phyloP scores from a whole-genome alignment of 2,329 filamentous ascomycete genomes.

The Fusarium solani-melongenae region DNA sequence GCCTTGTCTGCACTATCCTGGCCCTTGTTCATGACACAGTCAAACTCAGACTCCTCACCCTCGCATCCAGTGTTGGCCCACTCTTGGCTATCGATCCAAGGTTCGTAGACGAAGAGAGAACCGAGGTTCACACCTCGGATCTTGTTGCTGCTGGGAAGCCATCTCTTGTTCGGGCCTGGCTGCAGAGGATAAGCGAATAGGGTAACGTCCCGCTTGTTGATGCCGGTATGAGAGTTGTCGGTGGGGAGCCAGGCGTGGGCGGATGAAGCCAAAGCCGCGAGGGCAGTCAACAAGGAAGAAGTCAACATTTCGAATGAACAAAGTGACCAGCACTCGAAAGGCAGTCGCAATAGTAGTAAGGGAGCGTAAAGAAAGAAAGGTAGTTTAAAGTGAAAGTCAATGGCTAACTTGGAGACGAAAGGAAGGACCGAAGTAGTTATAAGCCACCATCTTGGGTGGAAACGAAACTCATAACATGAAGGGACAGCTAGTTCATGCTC shows the following conservation, averaged over 20 bases:
- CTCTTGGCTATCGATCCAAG: constrained; percentile 60
- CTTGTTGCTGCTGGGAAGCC: constrained; percentile 45
- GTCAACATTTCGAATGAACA: constrained; percentile 17
- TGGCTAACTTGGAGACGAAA: not conserved
- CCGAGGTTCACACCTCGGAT: constrained; percentile 68
- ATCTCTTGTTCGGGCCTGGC: constrained; percentile 11
- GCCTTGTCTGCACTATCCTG: constrained; percentile 58
- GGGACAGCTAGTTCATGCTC: constrained; percentile 6
- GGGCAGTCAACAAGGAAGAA: constrained; percentile 9
- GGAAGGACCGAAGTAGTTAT: not conserved
- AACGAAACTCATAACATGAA: not conserved
- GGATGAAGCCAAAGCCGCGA: constrained; percentile 25
- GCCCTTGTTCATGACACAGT: constrained; percentile 62
- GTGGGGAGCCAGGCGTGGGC: constrained; percentile 36
- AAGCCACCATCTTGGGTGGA: not conserved
- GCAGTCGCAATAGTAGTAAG: not conserved
- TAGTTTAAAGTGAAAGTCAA: not conserved
- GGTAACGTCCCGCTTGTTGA: constrained; percentile 5
- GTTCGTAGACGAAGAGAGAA: constrained; percentile 63
- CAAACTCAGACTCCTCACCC: constrained; percentile 60
- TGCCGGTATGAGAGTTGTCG: not conserved
- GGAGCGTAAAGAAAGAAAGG: not conserved
- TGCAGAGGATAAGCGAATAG: constrained; percentile 14
- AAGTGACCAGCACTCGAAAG: not conserved
- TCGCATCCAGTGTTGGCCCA: constrained; percentile 62